Base-by-base conservation (phyloP, 2,329 filamentous ascomycete genomes). In the Aspergillus sp. region DNA sequence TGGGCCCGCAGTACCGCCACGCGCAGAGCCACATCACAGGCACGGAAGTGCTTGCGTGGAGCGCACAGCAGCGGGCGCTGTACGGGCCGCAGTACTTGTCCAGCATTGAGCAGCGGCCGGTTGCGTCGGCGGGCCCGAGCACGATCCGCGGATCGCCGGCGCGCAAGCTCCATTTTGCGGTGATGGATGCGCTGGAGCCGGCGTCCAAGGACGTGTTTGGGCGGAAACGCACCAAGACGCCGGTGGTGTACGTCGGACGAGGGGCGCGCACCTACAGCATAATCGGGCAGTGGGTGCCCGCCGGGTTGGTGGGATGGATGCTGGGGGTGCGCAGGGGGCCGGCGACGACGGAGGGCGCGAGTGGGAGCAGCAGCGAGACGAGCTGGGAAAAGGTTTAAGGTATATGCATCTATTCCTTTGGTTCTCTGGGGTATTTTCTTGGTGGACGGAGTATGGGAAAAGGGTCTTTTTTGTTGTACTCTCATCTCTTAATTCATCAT, bases 271-370 rank as follows among this genome's bases (percentile, higher is more conserved):
- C 91, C 0, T 97, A 97, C 71, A 88, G 89, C 36, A 80, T 97
- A 25, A 88, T 97, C 6, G 94, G 92, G 5, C 82, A 83, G 36
- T 93, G 88, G 83, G 81, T 88, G 20, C 93, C 94, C 1, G 80
- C 83, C 17, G 81, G 85, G 2, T 69, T 97, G 14, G 88, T 97
- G n/a, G 86, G 86, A 1, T 94, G 90, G 88, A 96, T 97, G 88
- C 88, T 97, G 83, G 91, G 91, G 10, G 82, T 92, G 53, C 79
- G 86, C 55, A 61, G 61, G 49, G 63, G 65, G 41, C 58, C 47
- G 1, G 49, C 49, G n/a, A 53, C 45, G 5, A 32, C 46, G 21
- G 65, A 65, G 20, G 64, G 64, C 32, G 53, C 58, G 40, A 71
- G 68, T 51, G 63, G 59, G 25, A 64, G 62, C 38, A 65, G 65